These are phyloP conservation scores for Phytomonas sp. DNA, from an alignment of 208 protist species.

Conservation along the genomic window DNA sequence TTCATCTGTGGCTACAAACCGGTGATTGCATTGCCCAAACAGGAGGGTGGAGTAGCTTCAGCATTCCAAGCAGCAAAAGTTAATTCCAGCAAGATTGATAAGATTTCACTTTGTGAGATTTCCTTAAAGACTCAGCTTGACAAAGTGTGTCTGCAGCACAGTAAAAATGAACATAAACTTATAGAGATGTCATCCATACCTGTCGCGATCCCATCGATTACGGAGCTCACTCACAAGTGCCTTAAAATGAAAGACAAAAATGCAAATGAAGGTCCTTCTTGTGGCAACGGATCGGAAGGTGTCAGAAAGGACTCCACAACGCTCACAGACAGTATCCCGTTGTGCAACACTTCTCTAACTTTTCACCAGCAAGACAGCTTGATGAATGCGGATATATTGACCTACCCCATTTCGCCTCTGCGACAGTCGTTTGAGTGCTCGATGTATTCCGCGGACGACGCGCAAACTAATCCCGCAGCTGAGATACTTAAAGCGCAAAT, in stretches of 20 bases:
- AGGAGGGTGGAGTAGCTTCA: background rate
- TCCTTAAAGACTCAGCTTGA: background rate
- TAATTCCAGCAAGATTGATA: background rate
- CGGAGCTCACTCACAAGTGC: background rate
- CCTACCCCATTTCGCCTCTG: background rate
- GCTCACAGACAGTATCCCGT: background rate
- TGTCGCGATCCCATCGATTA: background rate
- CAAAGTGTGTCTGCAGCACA: background rate
- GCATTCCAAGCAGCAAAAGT: background rate
- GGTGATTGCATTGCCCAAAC: background rate
- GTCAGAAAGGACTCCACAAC: background rate
- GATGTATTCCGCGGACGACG: background rate
- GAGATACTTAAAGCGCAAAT: background rate
- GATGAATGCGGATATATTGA: background rate
- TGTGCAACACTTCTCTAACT: background rate
- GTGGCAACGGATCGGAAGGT: background rate
- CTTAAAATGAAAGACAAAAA: background rate
- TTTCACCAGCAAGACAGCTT: background rate
- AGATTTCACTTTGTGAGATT: background rate
- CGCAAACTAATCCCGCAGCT: background rate
- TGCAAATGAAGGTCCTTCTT: background rate
- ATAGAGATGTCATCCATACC: background rate
- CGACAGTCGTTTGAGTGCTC: background rate
- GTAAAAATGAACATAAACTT: background rate
- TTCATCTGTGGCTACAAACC: background rate